Evolutionary conservation across 2,329 filamentous ascomycete genomes (phyloP).

Genomic region (Penicillium palitans): DNA sequence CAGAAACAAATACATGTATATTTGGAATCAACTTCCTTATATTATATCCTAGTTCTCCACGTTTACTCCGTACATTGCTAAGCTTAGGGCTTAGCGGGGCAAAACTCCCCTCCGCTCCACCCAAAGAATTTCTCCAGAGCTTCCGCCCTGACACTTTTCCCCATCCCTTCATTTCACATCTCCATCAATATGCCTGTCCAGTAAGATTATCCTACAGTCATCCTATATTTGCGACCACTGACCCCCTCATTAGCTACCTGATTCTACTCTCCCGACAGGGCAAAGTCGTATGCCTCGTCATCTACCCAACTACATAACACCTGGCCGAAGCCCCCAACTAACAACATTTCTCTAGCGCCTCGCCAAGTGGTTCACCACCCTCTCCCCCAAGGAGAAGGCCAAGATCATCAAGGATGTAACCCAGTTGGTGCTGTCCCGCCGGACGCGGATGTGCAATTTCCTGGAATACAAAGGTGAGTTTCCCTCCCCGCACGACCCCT

Average conservation of each 20-base stretch:
- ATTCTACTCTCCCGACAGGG: constrained; percentile 97
- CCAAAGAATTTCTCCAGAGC: constrained; percentile 30
- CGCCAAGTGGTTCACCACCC: constrained; percentile 98
- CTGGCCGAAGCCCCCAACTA: constrained; percentile 27
- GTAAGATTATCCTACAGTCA: constrained; percentile 24
- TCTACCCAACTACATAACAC: constrained; percentile 38
- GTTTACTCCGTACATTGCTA: constrained; percentile 3
- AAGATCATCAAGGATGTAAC: constrained; percentile 99
- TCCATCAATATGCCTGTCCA: constrained; percentile 36
- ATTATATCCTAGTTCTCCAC: constrained; percentile 1
- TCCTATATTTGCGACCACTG: background rate
- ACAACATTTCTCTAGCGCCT: constrained; percentile 67
- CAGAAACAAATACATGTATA: background rate
- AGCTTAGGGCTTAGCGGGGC: constrained; percentile 29
- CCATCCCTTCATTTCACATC: constrained; percentile 20
- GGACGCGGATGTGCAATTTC: constrained; percentile 99
- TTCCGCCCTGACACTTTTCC: constrained; percentile 23
- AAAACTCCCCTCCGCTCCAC: constrained; percentile 26
- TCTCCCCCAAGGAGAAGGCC: constrained; percentile 97
- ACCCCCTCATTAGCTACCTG: constrained; percentile 69
- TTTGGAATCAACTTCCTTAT: background rate
- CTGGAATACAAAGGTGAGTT: constrained; percentile 91
- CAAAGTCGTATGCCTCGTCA: constrained; percentile 79
- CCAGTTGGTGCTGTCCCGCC: constrained; percentile 89
- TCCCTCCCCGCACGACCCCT: constrained; percentile 7